Base-by-base conservation (phyloP, 495 filamentous ascomycete species). In the Cryomyces minteri region DNA sequence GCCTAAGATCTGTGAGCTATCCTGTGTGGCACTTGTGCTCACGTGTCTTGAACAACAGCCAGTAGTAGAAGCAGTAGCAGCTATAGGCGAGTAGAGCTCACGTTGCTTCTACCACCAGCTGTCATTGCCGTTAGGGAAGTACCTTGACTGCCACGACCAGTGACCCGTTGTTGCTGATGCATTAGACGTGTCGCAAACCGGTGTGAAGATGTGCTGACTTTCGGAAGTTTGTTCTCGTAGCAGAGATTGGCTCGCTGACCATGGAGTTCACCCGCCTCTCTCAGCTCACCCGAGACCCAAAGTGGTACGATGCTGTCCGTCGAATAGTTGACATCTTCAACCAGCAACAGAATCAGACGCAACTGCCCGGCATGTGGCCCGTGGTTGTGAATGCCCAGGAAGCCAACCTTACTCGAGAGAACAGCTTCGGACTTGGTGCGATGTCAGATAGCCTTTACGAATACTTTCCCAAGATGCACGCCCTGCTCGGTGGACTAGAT, bases 401-500 rank as follows among this genome's bases (percentile, higher is more conserved):
- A 1, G 48, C 66, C 32, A 54, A 56, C 28, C 74, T 77, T 43
- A 58, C 55, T 10, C 54, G 62, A 31, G 59, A 62, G 37, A 53
- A 47, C 1, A 43, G 38, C 32, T 65, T 64, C 51, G 59, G 56
- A n/a, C 49, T 65, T 14, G 48, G 47, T 29, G 61, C 55, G 0
- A 62, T 61, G 51, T 53, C 59, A 1, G 62, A 65, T 45, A 60
- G 56, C 1, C 30, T 61, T 4, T 63, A 60, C 51, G 62, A 65
- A 44, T 65, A 65, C 48, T 55, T 65, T 5, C 56, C 61, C 1
- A 65, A 65, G 49, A 62, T 71, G 50, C 62, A 77, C 51, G 67
- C 76, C 40, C 52, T 65, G 0, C 58, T 65, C 9, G 57, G 59
- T 6, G 60, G 61, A 12, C 12, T 46, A 4, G 53, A 55, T 40